Evolutionary conservation across 331 rosid genomes (phyloP), one percentile per base, ranked within the genome.

Genomic region (Dryas integrifolia): DNA sequence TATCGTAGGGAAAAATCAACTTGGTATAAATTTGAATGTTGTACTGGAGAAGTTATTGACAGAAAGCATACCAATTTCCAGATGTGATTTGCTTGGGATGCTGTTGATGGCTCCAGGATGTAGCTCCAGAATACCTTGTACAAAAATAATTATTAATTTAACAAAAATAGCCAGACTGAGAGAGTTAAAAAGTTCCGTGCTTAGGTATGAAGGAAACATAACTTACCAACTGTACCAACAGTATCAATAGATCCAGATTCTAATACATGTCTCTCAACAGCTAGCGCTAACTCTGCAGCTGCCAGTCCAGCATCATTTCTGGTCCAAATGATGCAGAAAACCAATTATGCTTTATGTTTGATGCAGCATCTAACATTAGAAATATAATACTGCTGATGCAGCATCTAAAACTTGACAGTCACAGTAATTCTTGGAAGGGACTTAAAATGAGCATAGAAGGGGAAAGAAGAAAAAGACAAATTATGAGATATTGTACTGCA

Each of bases 101-200:
- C 97, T 94, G 86, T 94, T 94, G 77, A 94, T 89, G 86, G 96
- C 98, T 73, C 97, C 97, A 39, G 97, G 98, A 76, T 91, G 96
- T 59, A 94, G 88, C 67, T 84, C 89, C 80, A 94, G 69, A 57
- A 94, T 94, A 64, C 98, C 97, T 94, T 50, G 48, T 70, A 72
- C 21, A 73, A 73, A 72, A 70, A 57, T 44, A 80, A 56, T 45
- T 51, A 15, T 69, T 50, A 59, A 26, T 60, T 55, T 43, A 21
- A 76, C 7, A 11, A 58, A 4, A 15, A 58, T 1, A 30, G 15
- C 41, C 63, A 46, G 30, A 6, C 9, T 2, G 7, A 44, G 70
- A 67, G 2, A 38, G 14, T 8, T 16, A 40, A 24, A 61, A 35
- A 13, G 16, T 4, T 15, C 12, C 18, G 51, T 16, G 38, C 61